These are phyloP conservation scores for Boletellus ananiceps DNA, from an alignment of 768 basidiomycete genomes.

Conservation along the genomic window DNA sequence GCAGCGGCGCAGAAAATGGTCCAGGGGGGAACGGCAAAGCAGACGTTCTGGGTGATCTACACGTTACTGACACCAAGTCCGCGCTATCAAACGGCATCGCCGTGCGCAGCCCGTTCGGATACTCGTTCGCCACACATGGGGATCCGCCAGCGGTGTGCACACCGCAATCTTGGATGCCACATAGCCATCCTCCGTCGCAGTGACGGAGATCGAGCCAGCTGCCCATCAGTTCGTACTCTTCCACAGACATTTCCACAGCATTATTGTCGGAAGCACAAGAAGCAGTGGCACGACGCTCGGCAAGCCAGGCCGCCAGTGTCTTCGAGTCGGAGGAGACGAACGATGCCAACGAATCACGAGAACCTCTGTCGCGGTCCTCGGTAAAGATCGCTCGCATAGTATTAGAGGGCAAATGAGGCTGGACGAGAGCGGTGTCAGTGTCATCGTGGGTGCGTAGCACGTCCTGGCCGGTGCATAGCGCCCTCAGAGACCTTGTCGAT, in stretches of 20 bases:
- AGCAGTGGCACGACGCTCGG: conserved; percentile 33
- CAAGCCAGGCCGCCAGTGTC: conserved; percentile 36
- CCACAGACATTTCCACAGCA: conserved; percentile 37
- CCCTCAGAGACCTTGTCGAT: conserved; percentile 13
- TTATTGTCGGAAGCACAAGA: conserved; percentile 24
- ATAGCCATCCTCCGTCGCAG: conserved; percentile 23
- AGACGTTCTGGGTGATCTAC: conserved; percentile 3
- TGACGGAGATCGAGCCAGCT: conserved; percentile 40
- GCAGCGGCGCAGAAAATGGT: conserved; percentile 16
- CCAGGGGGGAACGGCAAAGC: conserved; percentile 8
- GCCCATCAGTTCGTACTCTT: conserved; percentile 45
- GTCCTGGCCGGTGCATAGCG: conserved; percentile 6
- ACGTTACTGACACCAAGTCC: conserved; percentile 11
- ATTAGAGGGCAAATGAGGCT: not conserved
- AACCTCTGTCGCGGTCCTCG: conserved; percentile 10
- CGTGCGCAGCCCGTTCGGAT: conserved; percentile 16
- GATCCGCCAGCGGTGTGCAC: conserved; percentile 33
- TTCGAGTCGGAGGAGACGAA: conserved; percentile 33
- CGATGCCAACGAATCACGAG: conserved; percentile 24
- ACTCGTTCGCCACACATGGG: conserved; percentile 25
- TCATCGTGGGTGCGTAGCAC: conserved; percentile 10
- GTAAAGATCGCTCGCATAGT: conserved; percentile 2
- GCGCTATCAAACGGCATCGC: conserved; percentile 25
- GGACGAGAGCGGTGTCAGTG: not conserved
- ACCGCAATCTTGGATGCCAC: conserved; percentile 27